These are phyloP conservation scores for Echites panduratus DNA, from an alignment of 257 asterid species.

Conservation along the genomic window DNA sequence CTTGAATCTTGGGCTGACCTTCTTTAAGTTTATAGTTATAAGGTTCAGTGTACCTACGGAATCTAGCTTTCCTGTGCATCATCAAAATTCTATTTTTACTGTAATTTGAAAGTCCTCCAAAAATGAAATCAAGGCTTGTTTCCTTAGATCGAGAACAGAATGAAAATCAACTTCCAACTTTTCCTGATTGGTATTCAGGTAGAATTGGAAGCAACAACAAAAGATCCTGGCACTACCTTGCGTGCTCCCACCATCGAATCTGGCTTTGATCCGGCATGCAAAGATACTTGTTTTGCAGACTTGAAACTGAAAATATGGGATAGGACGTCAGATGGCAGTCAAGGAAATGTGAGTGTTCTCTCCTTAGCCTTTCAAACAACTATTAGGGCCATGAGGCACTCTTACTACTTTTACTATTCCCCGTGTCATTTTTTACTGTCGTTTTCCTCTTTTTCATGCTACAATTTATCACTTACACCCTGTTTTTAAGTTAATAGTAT, in stretches of 20 bases:
- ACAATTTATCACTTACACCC: not conserved
- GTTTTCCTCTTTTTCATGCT: not conserved
- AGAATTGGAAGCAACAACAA: slow-evolving; percentile 66
- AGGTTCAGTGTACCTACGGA: not conserved
- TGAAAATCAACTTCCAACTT: not conserved
- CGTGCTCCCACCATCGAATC: slow-evolving; percentile 95
- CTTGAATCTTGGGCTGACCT: too few species aligned
- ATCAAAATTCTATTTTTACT: not conserved
- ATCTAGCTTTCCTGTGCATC: not conserved
- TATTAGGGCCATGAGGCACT: not conserved
- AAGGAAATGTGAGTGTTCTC: slow-evolving; percentile 58
- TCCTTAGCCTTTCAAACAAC: not conserved
- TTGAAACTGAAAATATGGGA: slow-evolving; percentile 64
- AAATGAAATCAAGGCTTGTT: not conserved
- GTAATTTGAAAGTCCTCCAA: not conserved
- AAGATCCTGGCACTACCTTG: slow-evolving; percentile 71
- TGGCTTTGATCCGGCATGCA: slow-evolving; percentile 88
- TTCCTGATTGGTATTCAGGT: slow-evolving; percentile 42
- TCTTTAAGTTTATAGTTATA: not conserved
- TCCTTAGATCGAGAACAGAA: not conserved
- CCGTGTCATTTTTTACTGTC: too few species aligned
- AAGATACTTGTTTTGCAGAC: slow-evolving; percentile 74
- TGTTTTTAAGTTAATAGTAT: not conserved
- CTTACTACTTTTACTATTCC: too few species aligned
- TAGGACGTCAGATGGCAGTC: slow-evolving; percentile 51